Conservation (phyloP, 2,329 filamentous ascomycete genomes). For the Fusarium sp. region DNA sequence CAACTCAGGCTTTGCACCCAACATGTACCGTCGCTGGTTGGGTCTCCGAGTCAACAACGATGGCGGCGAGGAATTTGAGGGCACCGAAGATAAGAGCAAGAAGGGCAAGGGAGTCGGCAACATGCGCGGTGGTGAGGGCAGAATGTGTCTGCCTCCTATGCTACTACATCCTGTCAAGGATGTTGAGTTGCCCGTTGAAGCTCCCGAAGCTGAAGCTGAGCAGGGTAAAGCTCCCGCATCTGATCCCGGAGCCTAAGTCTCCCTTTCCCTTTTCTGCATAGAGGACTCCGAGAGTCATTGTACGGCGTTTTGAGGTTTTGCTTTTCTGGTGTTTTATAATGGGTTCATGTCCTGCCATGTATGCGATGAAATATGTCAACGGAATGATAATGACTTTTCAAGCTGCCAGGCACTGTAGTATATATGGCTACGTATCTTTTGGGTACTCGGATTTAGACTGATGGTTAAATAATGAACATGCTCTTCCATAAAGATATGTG, state of each 20-base stretch:
- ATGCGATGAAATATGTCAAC: constrained; percentile 34
- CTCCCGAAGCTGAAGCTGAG: constrained; percentile 59
- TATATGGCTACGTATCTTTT: constrained; percentile 3
- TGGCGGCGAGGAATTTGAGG: constrained; percentile 80
- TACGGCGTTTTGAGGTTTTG: constrained; percentile 22
- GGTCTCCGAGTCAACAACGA: constrained; percentile 83
- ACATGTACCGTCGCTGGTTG: constrained; percentile 87
- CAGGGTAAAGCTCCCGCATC: constrained; percentile 53
- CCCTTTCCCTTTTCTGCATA: constrained; percentile 6
- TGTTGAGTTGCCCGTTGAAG: constrained; percentile 73
- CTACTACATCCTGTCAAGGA: constrained; percentile 89
- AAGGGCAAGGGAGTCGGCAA: constrained; percentile 59
- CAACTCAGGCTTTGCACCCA: constrained; percentile 82
- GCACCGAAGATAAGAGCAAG: constrained; percentile 64
- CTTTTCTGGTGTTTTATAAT: constrained; percentile 18
- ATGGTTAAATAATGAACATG: constrained; percentile 15
- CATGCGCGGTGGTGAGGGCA: constrained; percentile 77
- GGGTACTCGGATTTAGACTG: constrained; percentile 20
- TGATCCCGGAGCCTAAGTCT: constrained; percentile 56
- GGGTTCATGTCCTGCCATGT: constrained; percentile 33
- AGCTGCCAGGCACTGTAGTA: constrained; percentile 27
- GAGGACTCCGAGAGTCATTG: constrained; percentile 23
- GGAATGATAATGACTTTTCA: constrained; percentile 40
- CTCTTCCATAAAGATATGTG: background rate
- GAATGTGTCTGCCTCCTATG: constrained; percentile 93